Percentiles rank a stretch among this genome's conserved stretches.
These are phyloP conservation scores for Thozetella sp. DNA, from an alignment of 495 filamentous ascomycete species.

Conservation along the genomic window DNA sequence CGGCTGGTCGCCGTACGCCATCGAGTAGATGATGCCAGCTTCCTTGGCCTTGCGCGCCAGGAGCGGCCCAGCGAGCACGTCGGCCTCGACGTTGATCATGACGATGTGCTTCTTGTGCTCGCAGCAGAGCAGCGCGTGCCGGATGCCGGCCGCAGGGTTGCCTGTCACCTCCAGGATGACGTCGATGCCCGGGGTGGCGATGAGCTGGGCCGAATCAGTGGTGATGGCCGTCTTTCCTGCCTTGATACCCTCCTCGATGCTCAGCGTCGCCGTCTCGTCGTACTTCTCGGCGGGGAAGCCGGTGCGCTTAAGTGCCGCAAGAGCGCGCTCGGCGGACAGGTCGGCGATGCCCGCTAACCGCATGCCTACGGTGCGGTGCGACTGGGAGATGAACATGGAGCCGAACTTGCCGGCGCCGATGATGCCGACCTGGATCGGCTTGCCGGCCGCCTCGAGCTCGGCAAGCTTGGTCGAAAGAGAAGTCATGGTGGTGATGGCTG, in stretches of 20 bases:
- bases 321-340: background rate
- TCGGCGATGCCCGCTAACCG: background rate
- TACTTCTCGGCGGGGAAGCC: background rate
- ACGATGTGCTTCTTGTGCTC: constrained; percentile 5
- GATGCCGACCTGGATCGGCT: background rate
- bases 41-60: background rate
- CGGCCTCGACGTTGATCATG: background rate
- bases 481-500: background rate
- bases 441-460: background rate
- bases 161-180: background rate
- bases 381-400: background rate
- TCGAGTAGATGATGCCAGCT: constrained; percentile 3
- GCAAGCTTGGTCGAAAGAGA: background rate
- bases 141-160: background rate
- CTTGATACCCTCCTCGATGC: background rate
- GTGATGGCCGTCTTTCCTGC: background rate
- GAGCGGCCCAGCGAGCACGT: background rate
- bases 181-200: background rate
- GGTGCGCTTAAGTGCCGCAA: background rate
- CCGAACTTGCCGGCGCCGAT: background rate
- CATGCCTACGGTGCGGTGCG: background rate
- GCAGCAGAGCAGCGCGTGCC: background rate
- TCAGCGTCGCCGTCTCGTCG: background rate
- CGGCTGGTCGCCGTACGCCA: background rate
- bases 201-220: background rate